Conservation (phyloP, 257 asterid genomes). For the Salvia miltiorrhiza region DNA sequence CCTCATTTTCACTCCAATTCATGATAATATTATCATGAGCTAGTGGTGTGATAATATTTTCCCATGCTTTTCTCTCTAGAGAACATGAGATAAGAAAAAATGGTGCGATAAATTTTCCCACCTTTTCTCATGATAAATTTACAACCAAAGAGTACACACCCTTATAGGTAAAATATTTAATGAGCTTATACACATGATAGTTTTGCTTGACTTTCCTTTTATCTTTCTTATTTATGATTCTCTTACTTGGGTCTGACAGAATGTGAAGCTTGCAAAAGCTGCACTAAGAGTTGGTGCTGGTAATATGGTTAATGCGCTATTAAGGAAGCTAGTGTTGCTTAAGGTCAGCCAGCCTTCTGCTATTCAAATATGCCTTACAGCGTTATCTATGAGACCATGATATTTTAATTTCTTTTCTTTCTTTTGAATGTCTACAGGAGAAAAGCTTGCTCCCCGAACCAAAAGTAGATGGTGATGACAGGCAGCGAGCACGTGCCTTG, state of each 20-base stretch:
- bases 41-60: too few relatives aligned
- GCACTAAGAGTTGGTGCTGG: constrained; percentile 97
- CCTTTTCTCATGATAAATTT: too few relatives aligned
- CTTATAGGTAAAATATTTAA: not conserved
- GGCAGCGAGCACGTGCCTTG: constrained; percentile 91
- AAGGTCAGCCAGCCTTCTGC: constrained; percentile 45
- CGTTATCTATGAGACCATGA: constrained; percentile 10
- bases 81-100: too few relatives aligned
- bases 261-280: constrained; percentile 86
- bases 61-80: too few relatives aligned
- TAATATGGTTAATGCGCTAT: constrained; percentile 82
- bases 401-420: constrained; percentile 19
- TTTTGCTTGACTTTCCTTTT: constrained; percentile 10
- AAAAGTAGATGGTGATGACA: constrained; percentile 69
- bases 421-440: constrained; percentile 49
- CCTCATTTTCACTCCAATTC: too few relatives aligned
- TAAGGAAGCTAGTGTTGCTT: constrained; percentile 77
- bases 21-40: too few relatives aligned
- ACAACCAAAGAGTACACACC: too few relatives aligned
- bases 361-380: constrained; percentile 4
- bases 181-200: not conserved
- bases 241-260: constrained; percentile 42
- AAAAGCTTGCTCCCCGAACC: constrained; percentile 67
- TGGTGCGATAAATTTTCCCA: too few relatives aligned
- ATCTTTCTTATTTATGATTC: constrained; percentile 11